Evolutionary conservation across 2,329 filamentous ascomycete species (phyloP).

Genomic region (Fusarium papillatum): DNA sequence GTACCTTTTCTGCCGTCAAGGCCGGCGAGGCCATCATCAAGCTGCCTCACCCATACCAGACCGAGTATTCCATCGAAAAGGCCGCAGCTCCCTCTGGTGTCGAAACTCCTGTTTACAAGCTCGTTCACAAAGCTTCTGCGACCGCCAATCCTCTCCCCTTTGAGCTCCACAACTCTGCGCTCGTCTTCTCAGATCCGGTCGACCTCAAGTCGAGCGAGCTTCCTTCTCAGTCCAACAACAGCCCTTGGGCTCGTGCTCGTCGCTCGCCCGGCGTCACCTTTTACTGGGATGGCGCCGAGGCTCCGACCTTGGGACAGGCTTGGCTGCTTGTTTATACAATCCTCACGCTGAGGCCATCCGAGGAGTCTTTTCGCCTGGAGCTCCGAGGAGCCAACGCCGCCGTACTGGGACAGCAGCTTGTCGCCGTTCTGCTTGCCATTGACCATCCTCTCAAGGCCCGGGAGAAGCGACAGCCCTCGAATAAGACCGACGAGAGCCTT

Average conservation of each 20-base stretch:
- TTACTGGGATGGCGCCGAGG: conserved; percentile 56
- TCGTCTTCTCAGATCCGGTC: conserved; percentile 61
- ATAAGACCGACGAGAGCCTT: conserved; percentile 47
- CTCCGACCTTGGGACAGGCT: conserved; percentile 62
- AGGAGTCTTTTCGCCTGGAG: conserved; percentile 63
- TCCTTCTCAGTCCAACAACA: conserved; percentile 66
- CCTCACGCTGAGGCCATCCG: conserved; percentile 62
- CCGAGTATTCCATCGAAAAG: conserved; percentile 58
- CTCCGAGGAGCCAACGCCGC: conserved; percentile 55
- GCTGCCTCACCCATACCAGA: conserved; percentile 64
- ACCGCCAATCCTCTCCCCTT: conserved; percentile 45
- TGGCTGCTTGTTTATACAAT: conserved; percentile 68
- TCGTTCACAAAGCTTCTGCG: conserved; percentile 48
- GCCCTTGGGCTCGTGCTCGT: conserved; percentile 68
- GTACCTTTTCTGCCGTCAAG: conserved; percentile 38
- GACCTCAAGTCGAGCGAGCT: conserved; percentile 64
- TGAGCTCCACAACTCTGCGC: conserved; percentile 48
- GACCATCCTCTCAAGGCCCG: conserved; percentile 58
- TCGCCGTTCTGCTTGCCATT: conserved; percentile 62
- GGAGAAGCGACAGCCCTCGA: conserved; percentile 42
- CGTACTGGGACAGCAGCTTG: conserved; percentile 55
- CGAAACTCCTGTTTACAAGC: conserved; percentile 49
- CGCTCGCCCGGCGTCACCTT: conserved; percentile 63
- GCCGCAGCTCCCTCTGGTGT: conserved; percentile 37
- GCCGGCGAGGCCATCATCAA: conserved; percentile 57